Percentiles rank a stretch among this genome's conserved stretches.
phyloP scores from a whole-genome alignment of 306 rosid genomes.

The Acacia crassicarpa region DNA sequence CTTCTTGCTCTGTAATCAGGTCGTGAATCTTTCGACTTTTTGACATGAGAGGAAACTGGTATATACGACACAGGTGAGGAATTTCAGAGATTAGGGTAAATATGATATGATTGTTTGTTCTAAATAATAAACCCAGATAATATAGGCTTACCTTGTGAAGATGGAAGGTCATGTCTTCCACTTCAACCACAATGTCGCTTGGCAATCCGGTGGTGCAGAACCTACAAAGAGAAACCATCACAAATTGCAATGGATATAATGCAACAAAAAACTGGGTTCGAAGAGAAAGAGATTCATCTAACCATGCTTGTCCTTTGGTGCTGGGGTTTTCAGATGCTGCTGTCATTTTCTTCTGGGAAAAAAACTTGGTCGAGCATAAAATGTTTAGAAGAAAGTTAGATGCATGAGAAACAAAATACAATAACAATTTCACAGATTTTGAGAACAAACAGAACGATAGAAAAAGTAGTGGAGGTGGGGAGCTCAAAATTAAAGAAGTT shows the following conservation, averaged over 20 bases:
- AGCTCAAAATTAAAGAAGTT: constrained; percentile 35
- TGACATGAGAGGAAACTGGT: constrained; percentile 94
- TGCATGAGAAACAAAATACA: constrained; percentile 29
- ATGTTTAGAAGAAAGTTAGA: constrained; percentile 32
- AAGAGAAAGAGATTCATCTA: constrained; percentile 27
- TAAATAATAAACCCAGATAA: constrained; percentile 19
- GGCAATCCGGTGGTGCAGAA: constrained; percentile 96
- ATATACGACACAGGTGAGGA: neutral
- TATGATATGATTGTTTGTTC: neutral
- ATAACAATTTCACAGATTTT: constrained; percentile 8
- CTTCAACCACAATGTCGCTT: constrained; percentile 90
- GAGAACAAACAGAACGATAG: constrained; percentile 8
- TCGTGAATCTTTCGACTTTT: constrained; percentile 71
- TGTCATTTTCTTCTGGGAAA: constrained; percentile 48
- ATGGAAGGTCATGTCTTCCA: constrained; percentile 87
- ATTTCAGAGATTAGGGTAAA: neutral
- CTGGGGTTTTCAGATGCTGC: constrained; percentile 53
- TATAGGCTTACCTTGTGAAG: constrained; percentile 77
- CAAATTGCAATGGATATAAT: neutral
- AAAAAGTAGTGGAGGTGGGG: constrained; percentile 25
- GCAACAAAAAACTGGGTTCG: neutral
- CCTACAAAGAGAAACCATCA: constrained; percentile 42
- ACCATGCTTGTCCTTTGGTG: constrained; percentile 98
- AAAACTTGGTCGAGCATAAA: neutral
- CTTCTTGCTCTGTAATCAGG: constrained; percentile 76